Conservation (phyloP, 352 stramenopile species). For the Phytophthora pisi region DNA sequence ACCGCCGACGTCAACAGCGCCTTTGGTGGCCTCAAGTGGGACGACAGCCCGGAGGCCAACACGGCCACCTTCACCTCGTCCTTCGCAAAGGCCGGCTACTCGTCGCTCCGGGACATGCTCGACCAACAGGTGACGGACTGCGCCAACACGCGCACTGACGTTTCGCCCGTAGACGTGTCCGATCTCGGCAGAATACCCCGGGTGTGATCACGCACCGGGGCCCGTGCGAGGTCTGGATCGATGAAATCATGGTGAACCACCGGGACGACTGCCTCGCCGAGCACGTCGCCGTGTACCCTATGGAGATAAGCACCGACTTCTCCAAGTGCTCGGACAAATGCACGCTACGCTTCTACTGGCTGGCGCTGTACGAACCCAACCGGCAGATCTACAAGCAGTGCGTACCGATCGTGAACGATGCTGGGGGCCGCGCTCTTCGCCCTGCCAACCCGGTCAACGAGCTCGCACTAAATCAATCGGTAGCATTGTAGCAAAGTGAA, state of each 20-base stretch:
- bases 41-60: constrained; percentile 55
- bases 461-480: too few species aligned
- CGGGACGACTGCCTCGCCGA: constrained; percentile 52
- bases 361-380: constrained; percentile 42
- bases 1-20: constrained; percentile 38
- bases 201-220: constrained; percentile 47
- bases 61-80: constrained; percentile 44
- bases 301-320: constrained; percentile 33
- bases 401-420: constrained; percentile 6
- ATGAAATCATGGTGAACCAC: constrained; percentile 49
- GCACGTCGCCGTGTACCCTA: constrained; percentile 33
- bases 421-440: too few species aligned
- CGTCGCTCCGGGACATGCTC: constrained; percentile 49
- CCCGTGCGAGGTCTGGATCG: constrained; percentile 66
- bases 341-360: constrained; percentile 41
- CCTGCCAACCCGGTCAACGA: too few species aligned
- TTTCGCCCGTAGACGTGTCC: constrained; percentile 46
- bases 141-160: constrained; percentile 46
- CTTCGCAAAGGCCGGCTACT: constrained; percentile 49
- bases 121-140: constrained; percentile 45
- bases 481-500: too few species aligned
- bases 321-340: constrained; percentile 36
- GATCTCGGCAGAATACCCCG: too few species aligned
- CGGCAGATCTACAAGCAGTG: constrained; percentile 57
- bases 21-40: constrained; percentile 63